These are phyloP conservation scores for Daedaleopsis nitida DNA, from an alignment of 768 basidiomycete species.

Conservation along the genomic window DNA sequence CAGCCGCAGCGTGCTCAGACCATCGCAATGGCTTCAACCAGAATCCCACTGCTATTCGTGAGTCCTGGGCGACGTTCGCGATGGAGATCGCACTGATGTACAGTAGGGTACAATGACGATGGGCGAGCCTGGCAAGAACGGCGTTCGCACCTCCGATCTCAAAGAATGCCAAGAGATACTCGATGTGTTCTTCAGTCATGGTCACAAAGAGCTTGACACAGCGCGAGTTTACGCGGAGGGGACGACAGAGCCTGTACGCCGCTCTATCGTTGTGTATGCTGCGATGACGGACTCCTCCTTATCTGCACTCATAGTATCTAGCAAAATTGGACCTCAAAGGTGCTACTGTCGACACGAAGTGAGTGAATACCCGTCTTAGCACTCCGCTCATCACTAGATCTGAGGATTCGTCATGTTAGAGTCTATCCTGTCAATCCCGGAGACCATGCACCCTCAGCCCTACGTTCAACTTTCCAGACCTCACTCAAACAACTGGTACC, in stretches of 20 bases:
- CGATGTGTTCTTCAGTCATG: slow-evolving; percentile 43
- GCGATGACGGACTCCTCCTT: not conserved
- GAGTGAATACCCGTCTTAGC: not conserved
- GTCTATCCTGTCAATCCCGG: slow-evolving; percentile 45
- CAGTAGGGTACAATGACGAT: slow-evolving; percentile 52
- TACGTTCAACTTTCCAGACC: slow-evolving; percentile 46
- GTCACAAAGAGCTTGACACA: slow-evolving; percentile 52
- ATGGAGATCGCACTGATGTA: not conserved
- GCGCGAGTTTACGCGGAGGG: slow-evolving; percentile 52
- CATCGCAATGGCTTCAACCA: slow-evolving; percentile 29
- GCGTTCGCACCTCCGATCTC: slow-evolving; percentile 39
- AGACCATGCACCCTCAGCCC: slow-evolving; percentile 40
- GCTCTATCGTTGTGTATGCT: not conserved
- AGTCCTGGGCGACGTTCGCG: not conserved
- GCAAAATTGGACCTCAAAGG: slow-evolving; percentile 42
- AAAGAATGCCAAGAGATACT: slow-evolving; percentile 46
- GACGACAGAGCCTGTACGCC: slow-evolving; percentile 53
- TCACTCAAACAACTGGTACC: slow-evolving; percentile 50
- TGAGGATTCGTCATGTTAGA: slow-evolving; percentile 27
- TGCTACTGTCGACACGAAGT: slow-evolving; percentile 54
- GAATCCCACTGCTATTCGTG: slow-evolving; percentile 44
- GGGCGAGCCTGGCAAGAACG: slow-evolving; percentile 43
- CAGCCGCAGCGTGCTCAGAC: not conserved
- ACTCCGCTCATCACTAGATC: not conserved
- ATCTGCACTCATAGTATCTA: slow-evolving; percentile 33